A percentile compares a stretch with the other conserved stretches of the same genome.
Evolutionary conservation across 371 early-diverging fungal genomes (phyloP).

Genomic region (Mucor indicus): DNA sequence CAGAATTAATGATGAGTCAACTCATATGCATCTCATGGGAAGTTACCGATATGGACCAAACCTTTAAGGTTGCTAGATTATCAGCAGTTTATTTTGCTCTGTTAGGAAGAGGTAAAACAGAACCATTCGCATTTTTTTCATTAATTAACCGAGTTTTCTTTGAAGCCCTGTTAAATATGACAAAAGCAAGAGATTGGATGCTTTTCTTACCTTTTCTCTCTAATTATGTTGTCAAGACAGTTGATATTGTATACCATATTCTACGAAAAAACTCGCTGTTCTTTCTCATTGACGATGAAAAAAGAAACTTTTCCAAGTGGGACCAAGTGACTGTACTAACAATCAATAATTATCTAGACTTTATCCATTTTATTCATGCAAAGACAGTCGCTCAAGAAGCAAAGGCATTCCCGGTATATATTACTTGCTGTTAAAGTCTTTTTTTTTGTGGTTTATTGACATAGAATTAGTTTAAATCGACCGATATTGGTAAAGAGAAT

Average conservation of each 20-base stretch:
- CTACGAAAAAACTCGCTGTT: not conserved
- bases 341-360: conserved; percentile 8
- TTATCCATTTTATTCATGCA: conserved; percentile 15
- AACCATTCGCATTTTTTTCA: not conserved
- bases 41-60: not conserved
- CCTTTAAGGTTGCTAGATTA: not conserved
- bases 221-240: conserved; percentile 3
- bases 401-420: conserved; percentile 9
- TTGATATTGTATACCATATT: conserved; percentile 1
- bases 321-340: conserved; percentile 1
- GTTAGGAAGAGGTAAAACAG: conserved; percentile 13
- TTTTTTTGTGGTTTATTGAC: no score
- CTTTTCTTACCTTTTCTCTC: conserved; percentile 16
- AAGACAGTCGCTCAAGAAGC: not conserved
- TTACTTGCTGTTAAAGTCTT: no score
- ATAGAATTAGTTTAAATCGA: conserved; percentile 1
- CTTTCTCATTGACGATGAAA: not conserved
- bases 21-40: conserved; percentile 8
- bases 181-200: conserved; percentile 20
- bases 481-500: conserved; percentile 14
- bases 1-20: conserved; percentile 11
- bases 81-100: conserved; percentile 5
- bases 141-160: not conserved
- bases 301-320: not conserved
- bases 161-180: conserved; percentile 12